Evolutionary conservation across 2,329 filamentous ascomycete species (phyloP).

Genomic region (Fusarium pseudonygamai): DNA sequence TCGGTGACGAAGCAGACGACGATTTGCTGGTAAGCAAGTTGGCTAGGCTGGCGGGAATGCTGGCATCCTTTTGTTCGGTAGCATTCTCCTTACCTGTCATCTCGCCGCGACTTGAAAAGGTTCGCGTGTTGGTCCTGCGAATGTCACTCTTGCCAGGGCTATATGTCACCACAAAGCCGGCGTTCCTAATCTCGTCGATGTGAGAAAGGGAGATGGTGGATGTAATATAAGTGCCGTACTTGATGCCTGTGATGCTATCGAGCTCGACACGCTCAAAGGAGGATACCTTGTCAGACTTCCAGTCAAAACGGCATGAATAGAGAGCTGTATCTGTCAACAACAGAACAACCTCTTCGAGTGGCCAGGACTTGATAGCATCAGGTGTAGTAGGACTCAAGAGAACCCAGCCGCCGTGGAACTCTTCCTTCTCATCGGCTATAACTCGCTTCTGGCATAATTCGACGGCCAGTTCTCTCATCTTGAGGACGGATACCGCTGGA

Average conservation of each 20-base stretch:
- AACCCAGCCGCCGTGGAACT: conserved; percentile 90
- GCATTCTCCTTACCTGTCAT: conserved; percentile 40
- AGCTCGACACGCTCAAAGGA: conserved; percentile 90
- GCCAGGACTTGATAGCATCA: conserved; percentile 74
- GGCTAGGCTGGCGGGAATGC: conserved; percentile 49
- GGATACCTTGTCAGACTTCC: conserved; percentile 92
- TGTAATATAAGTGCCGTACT: conserved; percentile 88
- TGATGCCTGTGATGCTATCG: conserved; percentile 75
- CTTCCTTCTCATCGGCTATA: conserved; percentile 82
- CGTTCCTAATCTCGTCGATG: conserved; percentile 79
- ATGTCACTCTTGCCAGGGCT: conserved; percentile 75
- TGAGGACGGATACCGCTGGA: conserved; percentile 85
- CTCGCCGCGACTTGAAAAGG: conserved; percentile 66
- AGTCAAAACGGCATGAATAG: conserved; percentile 92
- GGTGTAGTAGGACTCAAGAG: conserved; percentile 78
- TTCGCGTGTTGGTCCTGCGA: conserved; percentile 85
- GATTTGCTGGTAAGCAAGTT: conserved; percentile 55
- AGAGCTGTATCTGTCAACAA: conserved; percentile 85
- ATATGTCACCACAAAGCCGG: conserved; percentile 85
- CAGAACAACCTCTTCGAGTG: conserved; percentile 89
- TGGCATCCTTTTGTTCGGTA: conserved; percentile 32
- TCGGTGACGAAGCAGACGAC: conserved; percentile 10
- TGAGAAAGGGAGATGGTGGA: conserved; percentile 83
- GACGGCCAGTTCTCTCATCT: conserved; percentile 87
- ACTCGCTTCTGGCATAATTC: conserved; percentile 89